Percentiles rank a stretch among this genome's conserved stretches.
Conservation (phyloP, 2,329 filamentous ascomycete species). For the Penicillium thymicola region DNA sequence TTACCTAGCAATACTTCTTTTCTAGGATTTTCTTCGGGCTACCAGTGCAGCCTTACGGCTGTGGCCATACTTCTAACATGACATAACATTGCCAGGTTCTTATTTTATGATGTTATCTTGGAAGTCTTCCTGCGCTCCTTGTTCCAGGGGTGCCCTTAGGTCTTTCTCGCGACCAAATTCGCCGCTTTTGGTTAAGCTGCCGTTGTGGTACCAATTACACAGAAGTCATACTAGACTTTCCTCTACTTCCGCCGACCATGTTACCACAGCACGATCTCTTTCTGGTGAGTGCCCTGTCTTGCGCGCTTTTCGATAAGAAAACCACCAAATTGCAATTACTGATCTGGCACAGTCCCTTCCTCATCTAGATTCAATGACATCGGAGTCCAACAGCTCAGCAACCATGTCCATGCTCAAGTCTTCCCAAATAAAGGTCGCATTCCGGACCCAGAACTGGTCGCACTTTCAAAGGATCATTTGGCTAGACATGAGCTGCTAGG, state of each 20-base stretch:
- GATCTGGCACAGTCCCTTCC: conserved; percentile 32
- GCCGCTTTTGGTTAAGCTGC: conserved; percentile 15
- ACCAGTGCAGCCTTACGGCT: conserved; percentile 15
- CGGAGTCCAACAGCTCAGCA: conserved; percentile 88
- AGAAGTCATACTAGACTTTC: conserved; percentile 14
- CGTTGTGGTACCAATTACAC: conserved; percentile 11
- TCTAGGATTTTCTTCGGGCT: not conserved
- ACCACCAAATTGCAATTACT: conserved; percentile 16
- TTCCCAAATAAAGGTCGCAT: conserved; percentile 59
- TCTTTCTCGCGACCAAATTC: conserved; percentile 26
- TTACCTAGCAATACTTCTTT: conserved; percentile 1
- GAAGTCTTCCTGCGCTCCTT: conserved; percentile 30
- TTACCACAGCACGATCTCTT: conserved; percentile 20
- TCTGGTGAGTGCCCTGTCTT: conserved; percentile 23
- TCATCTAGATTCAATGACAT: conserved; percentile 82
- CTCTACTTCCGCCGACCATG: conserved; percentile 10
- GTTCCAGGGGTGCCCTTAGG: conserved; percentile 29
- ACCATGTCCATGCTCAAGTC: conserved; percentile 75
- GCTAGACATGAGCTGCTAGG: conserved; percentile 80
- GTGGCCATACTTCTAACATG: conserved; percentile 19
- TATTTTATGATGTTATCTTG: conserved; percentile 24
- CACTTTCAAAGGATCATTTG: conserved; percentile 78
- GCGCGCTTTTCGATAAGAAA: not conserved
- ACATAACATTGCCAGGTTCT: conserved; percentile 10
- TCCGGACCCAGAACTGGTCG: conserved; percentile 68